A percentile compares a stretch with the other conserved stretches of the same genome.
Conservation (phyloP, 345 rosid genomes). For the Gossypium herbaceum region DNA sequence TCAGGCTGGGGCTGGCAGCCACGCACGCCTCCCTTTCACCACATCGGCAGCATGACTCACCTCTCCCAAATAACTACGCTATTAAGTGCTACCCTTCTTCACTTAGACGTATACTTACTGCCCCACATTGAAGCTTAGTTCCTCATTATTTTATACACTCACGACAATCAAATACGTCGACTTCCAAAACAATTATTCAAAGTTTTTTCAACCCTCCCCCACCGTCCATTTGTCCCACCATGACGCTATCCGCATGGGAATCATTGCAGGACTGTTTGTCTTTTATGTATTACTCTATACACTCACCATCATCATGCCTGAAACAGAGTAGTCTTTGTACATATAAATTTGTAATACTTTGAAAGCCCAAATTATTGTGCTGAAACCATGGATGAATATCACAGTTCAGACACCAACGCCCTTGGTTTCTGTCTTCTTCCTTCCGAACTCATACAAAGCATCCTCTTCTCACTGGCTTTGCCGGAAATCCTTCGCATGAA, state of each 20-base stretch:
- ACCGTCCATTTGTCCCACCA: constrained; percentile 30
- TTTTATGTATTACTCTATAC: neutral
- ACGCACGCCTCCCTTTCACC: neutral
- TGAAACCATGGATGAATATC: constrained; percentile 26
- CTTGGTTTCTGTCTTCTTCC: constrained; percentile 79
- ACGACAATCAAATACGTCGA: constrained; percentile 6
- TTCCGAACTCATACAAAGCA: constrained; percentile 63
- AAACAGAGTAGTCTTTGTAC: neutral
- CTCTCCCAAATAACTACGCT: neutral
- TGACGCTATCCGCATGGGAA: constrained; percentile 23
- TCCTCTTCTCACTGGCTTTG: constrained; percentile 49
- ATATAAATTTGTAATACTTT: neutral
- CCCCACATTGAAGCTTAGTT: neutral
- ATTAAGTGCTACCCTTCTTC: constrained; percentile 6
- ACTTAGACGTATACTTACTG: neutral
- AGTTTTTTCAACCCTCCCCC: neutral
- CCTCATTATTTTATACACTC: neutral
- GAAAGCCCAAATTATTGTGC: neutral
- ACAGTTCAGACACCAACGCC: constrained; percentile 12
- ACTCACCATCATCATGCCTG: neutral
- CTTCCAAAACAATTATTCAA: neutral
- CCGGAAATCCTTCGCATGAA: constrained; percentile 60
- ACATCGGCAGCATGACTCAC: neutral
- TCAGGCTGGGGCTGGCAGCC: neutral
- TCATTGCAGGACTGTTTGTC: constrained; percentile 7